These are phyloP conservation scores for Rhodosporidiobolus odoratus DNA, from an alignment of 768 basidiomycete species.

Conservation along the genomic window DNA sequence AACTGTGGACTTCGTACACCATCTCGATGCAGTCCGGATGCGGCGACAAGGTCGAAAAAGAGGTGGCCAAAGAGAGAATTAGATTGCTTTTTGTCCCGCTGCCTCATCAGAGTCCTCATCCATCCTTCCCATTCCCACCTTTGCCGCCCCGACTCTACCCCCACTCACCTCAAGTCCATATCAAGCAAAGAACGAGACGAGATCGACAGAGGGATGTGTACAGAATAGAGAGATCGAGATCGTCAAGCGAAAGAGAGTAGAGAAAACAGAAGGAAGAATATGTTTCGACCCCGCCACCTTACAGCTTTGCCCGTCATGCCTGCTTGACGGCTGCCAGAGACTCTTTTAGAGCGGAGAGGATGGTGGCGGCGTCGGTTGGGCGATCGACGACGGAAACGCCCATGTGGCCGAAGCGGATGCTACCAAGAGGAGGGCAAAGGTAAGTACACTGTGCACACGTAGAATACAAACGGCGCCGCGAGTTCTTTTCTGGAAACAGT, in stretches of 20 bases:
- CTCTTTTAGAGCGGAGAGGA: conserved; percentile 59
- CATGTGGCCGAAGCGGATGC: conserved; percentile 92
- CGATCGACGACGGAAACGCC: conserved; percentile 64
- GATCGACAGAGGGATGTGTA: too few relatives aligned
- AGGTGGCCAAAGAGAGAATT: background rate
- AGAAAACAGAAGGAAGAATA: background rate
- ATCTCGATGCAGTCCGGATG: too few relatives aligned
- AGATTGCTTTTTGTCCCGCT: conserved; percentile 3
- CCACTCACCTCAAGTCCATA: too few relatives aligned
- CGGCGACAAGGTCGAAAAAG: too few relatives aligned
- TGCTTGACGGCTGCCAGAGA: conserved; percentile 17
- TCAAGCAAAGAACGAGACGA: too few relatives aligned
- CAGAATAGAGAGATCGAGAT: too few relatives aligned
- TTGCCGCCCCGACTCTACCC: too few relatives aligned
- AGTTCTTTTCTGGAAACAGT: background rate
- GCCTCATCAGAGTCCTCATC: background rate
- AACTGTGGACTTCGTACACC: too few relatives aligned
- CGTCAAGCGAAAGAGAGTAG: background rate
- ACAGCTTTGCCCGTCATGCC: conserved; percentile 25
- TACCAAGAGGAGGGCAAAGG: conserved; percentile 51
- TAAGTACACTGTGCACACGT: conserved; percentile 49
- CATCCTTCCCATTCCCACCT: too few relatives aligned
- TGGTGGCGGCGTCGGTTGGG: conserved; percentile 61
- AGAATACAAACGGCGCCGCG: background rate
- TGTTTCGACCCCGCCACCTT: background rate